These are phyloP conservation scores for Fusarium pininemorale DNA, from an alignment of 2,329 filamentous ascomycete species.

Conservation along the genomic window DNA sequence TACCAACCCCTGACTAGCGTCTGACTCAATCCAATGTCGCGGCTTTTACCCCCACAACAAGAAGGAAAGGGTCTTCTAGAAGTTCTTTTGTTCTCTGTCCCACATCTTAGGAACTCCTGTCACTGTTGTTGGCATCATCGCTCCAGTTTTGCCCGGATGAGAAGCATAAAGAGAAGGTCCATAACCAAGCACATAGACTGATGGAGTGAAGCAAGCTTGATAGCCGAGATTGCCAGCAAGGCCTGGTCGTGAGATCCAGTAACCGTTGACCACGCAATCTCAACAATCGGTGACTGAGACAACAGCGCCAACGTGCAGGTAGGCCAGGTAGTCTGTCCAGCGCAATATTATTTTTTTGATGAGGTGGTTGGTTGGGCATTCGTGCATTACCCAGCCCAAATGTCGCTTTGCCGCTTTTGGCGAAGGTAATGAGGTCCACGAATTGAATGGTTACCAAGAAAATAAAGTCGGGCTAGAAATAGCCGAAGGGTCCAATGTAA, in stretches of 20 bases:
- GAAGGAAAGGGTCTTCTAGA: constrained; percentile 29
- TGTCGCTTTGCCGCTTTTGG: constrained; percentile 20
- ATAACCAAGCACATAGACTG: not conserved
- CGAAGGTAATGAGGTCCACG: constrained; percentile 3
- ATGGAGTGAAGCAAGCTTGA: not conserved
- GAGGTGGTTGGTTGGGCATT: constrained; percentile 38
- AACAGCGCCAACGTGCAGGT: not conserved
- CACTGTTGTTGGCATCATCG: not conserved
- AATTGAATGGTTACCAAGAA: not conserved
- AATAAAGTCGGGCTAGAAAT: not conserved
- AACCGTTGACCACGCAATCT: constrained; percentile 9
- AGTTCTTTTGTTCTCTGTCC: constrained; percentile 24
- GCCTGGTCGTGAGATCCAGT: constrained; percentile 2
- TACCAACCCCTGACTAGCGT: constrained; percentile 26
- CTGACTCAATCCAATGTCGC: constrained; percentile 19
- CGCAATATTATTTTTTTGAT: not conserved
- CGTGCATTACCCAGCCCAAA: constrained; percentile 30
- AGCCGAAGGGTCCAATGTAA: constrained; percentile 1
- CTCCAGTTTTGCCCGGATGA: constrained; percentile 29
- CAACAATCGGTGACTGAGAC: constrained; percentile 14
- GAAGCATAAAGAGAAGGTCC: constrained; percentile 24
- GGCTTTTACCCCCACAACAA: constrained; percentile 17
- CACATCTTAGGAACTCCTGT: constrained; percentile 12
- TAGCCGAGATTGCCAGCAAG: constrained; percentile 7
- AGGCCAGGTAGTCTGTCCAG: not conserved